These are phyloP conservation scores for Oemleria cerasiformis DNA, from an alignment of 306 rosid genomes.

Conservation along the genomic window DNA sequence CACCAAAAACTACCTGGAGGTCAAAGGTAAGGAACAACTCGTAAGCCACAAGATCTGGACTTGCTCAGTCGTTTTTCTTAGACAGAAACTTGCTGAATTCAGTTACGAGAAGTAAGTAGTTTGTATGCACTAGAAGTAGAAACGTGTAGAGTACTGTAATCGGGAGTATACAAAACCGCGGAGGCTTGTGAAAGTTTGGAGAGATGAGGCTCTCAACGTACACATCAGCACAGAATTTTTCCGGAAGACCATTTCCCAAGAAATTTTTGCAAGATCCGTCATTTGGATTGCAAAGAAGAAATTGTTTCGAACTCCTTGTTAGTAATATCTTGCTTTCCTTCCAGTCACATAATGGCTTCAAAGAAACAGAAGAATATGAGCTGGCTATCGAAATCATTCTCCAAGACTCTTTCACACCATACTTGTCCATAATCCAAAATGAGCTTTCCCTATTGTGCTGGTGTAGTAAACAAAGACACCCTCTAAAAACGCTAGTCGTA, in stretches of 20 bases:
- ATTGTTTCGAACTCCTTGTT: constrained; percentile 3
- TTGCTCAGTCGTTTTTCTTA: neutral
- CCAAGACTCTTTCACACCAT: constrained; percentile 19
- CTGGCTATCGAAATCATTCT: constrained; percentile 3
- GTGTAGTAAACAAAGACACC: constrained; percentile 15
- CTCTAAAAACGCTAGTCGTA: constrained; percentile 7
- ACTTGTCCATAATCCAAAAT: constrained; percentile 19
- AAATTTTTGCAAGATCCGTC: constrained; percentile 14
- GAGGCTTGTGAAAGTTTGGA: neutral
- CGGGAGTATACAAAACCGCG: neutral
- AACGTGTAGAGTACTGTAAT: neutral
- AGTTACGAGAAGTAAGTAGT: neutral
- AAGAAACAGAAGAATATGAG: neutral
- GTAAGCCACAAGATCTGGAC: neutral
- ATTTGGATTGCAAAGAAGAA: constrained; percentile 2
- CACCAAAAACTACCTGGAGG: neutral
- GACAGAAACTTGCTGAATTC: neutral
- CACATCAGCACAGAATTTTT: constrained; percentile 11
- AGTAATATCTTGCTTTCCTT: constrained; percentile 7
- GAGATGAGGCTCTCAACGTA: constrained; percentile 15
- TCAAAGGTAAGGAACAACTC: neutral
- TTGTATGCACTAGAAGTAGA: neutral
- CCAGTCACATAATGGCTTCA: constrained; percentile 21
- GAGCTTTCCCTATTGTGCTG: neutral
- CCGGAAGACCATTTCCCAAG: constrained; percentile 16